Evolutionary conservation across 371 early-diverging fungal genomes (phyloP), one percentile per base, ranked within the genome.

Genomic region (Mucor ambiguus): DNA sequence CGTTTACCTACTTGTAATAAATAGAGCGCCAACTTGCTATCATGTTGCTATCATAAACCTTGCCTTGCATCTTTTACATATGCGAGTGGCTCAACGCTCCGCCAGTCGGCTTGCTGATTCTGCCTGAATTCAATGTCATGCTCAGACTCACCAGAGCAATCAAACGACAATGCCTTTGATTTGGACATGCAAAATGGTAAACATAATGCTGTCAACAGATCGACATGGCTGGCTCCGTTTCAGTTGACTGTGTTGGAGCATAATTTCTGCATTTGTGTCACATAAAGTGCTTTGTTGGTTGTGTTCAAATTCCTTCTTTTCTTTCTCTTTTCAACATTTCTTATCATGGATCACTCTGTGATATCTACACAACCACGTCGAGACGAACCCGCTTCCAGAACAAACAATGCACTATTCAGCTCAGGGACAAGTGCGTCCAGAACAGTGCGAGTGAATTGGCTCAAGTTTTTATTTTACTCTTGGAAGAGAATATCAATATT

Each of bases 1-100:
- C 88, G 22, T 87, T 87, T 62, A 80, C 61, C 0, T 58, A 64
- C 14, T 14, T 69, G 26, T 69, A 58, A 61, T 22, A 28, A 58
- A 52, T 28, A 56, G 14, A 37, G 37, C 1, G 37, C 16, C 14
- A 37, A 9, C 9, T 4, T 33, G 33, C 33, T 7, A 4, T 9
- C 9, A 9, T 33, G 2, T 3, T 30, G 30, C 30, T 3, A 9
- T 9, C 9, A 5, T 33, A 33, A 5, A 33, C 8, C 8, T 33
- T 9, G 5, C 33, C 33, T 7, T 33, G 33, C 33, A 9, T 9
- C 33, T 33, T 33, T 33, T 4, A 8, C 33, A 33, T 9, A 14
- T 41, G n/a, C n/a, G n/a, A n/a, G n/a, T n/a, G n/a, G 8, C 9
- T 33, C 35, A 33, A 33, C 5, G 30, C 30, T 30, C 5, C 30